Evolutionary conservation across 78 protist genomes (phyloP).

Genomic region (Pigoraptor vietnamica): DNA sequence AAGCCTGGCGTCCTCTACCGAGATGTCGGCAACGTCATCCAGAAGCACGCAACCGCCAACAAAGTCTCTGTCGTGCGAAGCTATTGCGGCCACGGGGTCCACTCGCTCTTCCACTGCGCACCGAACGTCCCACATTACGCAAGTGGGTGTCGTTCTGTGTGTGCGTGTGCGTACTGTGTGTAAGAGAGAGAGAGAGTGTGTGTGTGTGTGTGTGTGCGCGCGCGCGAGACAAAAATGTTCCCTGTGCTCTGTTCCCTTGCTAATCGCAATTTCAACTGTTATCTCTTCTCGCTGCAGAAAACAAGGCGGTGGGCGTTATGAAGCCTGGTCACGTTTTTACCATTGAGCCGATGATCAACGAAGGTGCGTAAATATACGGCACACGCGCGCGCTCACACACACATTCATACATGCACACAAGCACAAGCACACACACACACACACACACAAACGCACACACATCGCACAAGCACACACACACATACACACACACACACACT

Average conservation of each 20-base stretch:
- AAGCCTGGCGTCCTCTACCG: slow-evolving; percentile 36
- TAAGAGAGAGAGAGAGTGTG: no score
- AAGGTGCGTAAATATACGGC: no score
- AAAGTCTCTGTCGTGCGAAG: slow-evolving; percentile 58
- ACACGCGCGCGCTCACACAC: no score
- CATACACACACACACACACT: no score
- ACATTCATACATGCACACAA: no score
- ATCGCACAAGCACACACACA: background rate
- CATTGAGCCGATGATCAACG: slow-evolving; percentile 96
- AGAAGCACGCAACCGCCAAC: slow-evolving; percentile 51
- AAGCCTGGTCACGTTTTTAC: slow-evolving; percentile 88
- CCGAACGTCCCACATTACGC: slow-evolving; percentile 88
- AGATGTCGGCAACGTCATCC: slow-evolving; percentile 78
- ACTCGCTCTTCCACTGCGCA: slow-evolving; percentile 74
- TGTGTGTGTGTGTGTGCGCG: background rate
- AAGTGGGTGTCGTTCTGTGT: background rate
- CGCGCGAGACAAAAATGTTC: no score
- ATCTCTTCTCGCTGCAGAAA: background rate
- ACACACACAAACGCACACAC: no score
- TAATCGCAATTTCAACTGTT: background rate
- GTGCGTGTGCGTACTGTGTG: background rate
- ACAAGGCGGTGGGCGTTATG: slow-evolving; percentile 82
- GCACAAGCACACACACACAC: no score
- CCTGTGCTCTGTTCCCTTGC: no score
- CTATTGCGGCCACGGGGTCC: slow-evolving; percentile 95